Evolutionary conservation across 2,329 filamentous ascomycete species (phyloP), one percentile per base, ranked within the genome.

Genomic region (Colletotrichum sansevieriae): DNA sequence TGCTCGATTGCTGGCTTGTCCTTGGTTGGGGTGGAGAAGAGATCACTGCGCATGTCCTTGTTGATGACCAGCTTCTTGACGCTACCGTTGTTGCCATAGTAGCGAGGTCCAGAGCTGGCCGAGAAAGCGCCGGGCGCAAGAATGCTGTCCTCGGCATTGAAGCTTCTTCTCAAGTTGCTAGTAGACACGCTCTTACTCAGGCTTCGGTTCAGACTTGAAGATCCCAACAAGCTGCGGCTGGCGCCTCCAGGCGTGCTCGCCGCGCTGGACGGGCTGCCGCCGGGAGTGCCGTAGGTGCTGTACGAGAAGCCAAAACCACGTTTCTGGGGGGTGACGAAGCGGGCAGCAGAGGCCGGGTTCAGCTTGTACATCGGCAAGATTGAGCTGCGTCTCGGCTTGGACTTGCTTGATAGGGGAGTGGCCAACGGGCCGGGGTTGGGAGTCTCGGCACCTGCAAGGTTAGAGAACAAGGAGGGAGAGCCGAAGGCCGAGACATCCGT

Each of bases 51-150:
- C 77, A 99, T 85, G 72, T 91, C 92, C 71, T 94, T 91, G 80
- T 98, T 97, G 77, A 99, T 98, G 61, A 95, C 92, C 65, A 99
- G 87, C 78, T 94, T 95, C 83, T 98, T 98, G 73, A 97, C 88
- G 76, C 88, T 93, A 51, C 89, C 88, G 56, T 86, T 87, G 76
- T 85, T 89, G n/a, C 88, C 87, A 59, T 90, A 91, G 73, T 89
- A 87, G 66, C 91, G 88, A 41, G 87, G 85, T 65, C 84, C 85
- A 18, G 87, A 83, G 75, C 88, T 91, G 29, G 91, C 85, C 2
- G 93, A 92, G 78, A 98, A 95, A 2, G 94, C 94, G 43, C 93
- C 93, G 0, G 95, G 94, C 2, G 92, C 88, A 33, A 98, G 84
- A 65, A 98, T 91, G 78, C 93, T 97, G 72, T 97, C 93, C 63